Percentiles rank a stretch among this genome's conserved stretches.
These are phyloP conservation scores for Ettlia oleoabundans DNA, from an alignment of 139 green algal genomes.

Conservation along the genomic window DNA sequence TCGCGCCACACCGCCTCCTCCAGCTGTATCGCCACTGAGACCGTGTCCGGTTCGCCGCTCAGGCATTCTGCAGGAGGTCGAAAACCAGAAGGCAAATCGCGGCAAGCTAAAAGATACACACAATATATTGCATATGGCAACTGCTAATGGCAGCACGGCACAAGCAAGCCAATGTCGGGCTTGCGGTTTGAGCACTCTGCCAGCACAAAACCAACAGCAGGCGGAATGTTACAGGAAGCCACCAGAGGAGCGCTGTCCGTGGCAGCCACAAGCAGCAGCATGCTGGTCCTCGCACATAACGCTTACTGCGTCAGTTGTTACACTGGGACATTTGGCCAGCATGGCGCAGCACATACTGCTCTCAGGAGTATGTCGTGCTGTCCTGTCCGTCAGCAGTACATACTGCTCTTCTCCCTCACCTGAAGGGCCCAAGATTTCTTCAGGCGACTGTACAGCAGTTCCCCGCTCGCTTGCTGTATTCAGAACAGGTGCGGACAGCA, in stretches of 20 bases:
- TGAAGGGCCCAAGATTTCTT: not conserved
- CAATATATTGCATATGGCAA: not conserved
- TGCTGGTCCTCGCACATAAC: too few relatives aligned
- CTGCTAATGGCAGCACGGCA: too few relatives aligned
- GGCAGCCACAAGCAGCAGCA: too few relatives aligned
- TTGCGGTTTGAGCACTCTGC: not conserved
- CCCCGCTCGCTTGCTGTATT: not conserved
- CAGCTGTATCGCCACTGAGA: conserved; percentile 32
- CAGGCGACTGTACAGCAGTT: not conserved
- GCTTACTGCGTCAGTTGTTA: too few relatives aligned
- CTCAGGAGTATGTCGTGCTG: too few relatives aligned
- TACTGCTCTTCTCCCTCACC: not conserved
- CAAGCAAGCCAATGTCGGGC: too few relatives aligned
- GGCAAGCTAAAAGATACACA: not conserved
- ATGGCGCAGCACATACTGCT: too few relatives aligned
- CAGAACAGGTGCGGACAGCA: not conserved
- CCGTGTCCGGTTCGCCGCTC: not conserved
- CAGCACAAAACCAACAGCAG: not conserved
- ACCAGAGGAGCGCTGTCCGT: not conserved
- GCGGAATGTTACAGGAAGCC: not conserved
- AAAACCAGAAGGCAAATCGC: not conserved
- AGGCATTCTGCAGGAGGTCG: not conserved
- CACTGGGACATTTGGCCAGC: too few relatives aligned
- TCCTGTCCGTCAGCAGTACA: not conserved
- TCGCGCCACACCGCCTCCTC: conserved; percentile 52